Base-by-base conservation (phyloP, 2,329 filamentous ascomycete species). In the Endocalyx cinctus region DNA sequence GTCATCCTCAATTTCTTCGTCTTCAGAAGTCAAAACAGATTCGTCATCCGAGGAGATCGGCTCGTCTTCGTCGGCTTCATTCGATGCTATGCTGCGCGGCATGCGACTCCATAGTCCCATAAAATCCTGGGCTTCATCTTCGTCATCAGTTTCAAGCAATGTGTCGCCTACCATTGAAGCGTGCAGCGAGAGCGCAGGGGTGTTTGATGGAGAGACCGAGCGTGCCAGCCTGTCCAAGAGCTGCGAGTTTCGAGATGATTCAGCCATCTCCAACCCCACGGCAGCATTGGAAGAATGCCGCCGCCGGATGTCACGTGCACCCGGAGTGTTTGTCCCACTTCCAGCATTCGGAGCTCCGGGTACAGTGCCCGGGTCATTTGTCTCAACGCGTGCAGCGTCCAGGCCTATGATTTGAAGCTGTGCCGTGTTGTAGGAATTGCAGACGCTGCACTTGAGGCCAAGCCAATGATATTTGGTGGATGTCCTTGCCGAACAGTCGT, bases 401-500 rank as follows among this genome's bases (percentile, higher is more conserved):
- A 22, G 47, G 15, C 76, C 74, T 18, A 79, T 62, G 25, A 83
- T 75, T 36, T 75, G 74, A 17, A 83, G 58, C 49, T 84, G 75
- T 12, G 73, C 75, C 0, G 81, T 85, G 50, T 85, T 85, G 50
- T 83, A 85, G 4, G 79, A 84, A 26, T 70, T 66, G 51, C 81
- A 85, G 22, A 82, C 77, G 11, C 72, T 80, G 56, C 92, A 98
- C 60, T 94, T 95, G 28, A 95, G 69, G 1, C 92, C 92, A 5
- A 97, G 69, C 87, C 92, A 98, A 61, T 98, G 92, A 55, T 94
- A 98, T 18, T 77, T 74, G 15, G 92, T 87, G 15, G 84, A 84
- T 41, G 84, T 89, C 55, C 88, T 89, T 10, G 85, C 84, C 28
- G 82, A 86, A 62, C 92, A 98, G 62, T 98, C 92, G 57, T 98